Evolutionary conservation across 73 alveolate species (phyloP).

Genomic region (Tetrahymena thermophila): DNA sequence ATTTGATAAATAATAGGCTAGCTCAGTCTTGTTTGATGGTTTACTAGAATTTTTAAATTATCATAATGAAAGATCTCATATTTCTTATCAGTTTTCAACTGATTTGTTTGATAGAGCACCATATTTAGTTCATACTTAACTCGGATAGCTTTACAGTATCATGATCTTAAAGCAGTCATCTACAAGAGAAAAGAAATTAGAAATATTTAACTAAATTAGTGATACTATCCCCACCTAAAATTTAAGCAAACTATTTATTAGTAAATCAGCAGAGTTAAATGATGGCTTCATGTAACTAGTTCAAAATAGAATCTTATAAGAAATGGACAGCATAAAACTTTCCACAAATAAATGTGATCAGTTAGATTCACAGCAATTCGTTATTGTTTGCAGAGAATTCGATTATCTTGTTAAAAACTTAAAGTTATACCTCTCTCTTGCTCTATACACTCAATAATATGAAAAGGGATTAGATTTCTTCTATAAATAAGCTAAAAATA

Average conservation of each 20-base stretch:
- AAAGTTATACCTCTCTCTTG: background rate
- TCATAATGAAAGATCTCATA: background rate
- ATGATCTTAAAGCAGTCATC: background rate
- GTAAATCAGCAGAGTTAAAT: background rate
- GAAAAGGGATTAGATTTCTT: background rate
- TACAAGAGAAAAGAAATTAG: background rate
- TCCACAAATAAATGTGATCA: background rate
- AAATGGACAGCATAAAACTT: background rate
- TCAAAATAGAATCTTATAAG: background rate
- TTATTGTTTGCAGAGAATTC: background rate
- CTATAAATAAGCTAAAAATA: background rate
- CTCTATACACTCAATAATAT: background rate
- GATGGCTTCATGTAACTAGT: background rate
- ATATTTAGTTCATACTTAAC: background rate
- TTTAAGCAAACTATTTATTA: background rate
- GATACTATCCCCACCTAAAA: background rate
- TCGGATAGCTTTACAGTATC: background rate
- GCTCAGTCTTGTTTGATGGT: background rate
- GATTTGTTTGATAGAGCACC: background rate
- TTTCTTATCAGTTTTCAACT: background rate
- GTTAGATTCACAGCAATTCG: background rate
- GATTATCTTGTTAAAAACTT: background rate
- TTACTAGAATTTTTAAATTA: background rate
- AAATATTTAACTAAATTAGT: background rate
- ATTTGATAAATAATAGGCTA: background rate